Evolutionary conservation across 2,329 filamentous ascomycete species (phyloP), one percentile per base, ranked within the genome.

Genomic region (Dendryphion nanum): DNA sequence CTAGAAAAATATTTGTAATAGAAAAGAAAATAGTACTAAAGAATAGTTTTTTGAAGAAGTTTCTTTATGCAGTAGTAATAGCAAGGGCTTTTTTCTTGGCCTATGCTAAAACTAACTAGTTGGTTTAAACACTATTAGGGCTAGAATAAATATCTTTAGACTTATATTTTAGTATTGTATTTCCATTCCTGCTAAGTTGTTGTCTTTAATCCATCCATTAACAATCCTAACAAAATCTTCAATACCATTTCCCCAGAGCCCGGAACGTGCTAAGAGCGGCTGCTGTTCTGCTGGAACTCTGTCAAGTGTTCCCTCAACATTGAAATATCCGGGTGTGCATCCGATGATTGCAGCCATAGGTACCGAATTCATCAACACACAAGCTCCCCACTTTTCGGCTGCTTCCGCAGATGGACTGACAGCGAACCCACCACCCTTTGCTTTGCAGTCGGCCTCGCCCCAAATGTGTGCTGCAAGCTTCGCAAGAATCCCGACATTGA

Each of bases 261-360:
- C 46, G 24, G 42, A 47, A 2, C 45, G 33, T 14, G 45, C 48
- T 15, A 50, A 38, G 2, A 42, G 33, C 42, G 42, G 43, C 36
- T 47, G 40, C 36, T 38, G 40, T 38, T 54, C 47, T 2, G 48
- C 46, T 6, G 44, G 44, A 15, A 37, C 37, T 1, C 34, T 23
- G 35, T 48, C 50, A n/a, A 50, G n/a, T n/a, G 26, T 36, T 3
- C 47, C 51, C 33, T 53, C 49, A 24, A 44, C 38, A 29, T 50
- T 53, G 35, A 50, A 41, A 17, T 52, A 52, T 13, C 47, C 37
- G 12, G 49, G 49, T 8, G 49, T 54, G 30, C 51, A 54, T 5
- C 47, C 45, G 1, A 36, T 17, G 4, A 49, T 39, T 8, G 43
- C 48, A 4, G 33, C 45, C 38, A 47, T 47, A 10, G 47, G 40